Base-by-base conservation (phyloP, 176 grass and related monocot genomes). In the Secale cereale region DNA sequence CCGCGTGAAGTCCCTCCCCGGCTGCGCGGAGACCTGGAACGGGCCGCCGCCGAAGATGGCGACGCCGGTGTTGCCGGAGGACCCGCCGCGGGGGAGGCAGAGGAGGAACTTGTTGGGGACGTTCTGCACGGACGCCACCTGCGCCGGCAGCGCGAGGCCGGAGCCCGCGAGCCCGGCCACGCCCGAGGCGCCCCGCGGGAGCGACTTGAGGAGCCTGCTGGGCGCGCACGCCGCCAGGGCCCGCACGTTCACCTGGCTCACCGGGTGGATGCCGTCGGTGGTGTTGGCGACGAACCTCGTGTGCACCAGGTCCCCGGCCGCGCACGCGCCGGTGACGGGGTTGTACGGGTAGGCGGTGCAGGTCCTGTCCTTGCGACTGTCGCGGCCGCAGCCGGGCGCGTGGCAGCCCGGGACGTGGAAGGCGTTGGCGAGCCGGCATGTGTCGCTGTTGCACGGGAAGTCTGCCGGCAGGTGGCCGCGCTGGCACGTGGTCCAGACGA, bases 221-320 rank as follows among this genome's bases (percentile, higher is more conserved):
- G 86, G 80, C 22, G 89, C 76, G 65, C 89, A 89, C 20, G 86
- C 74, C 6, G 79, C 70, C 1, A 83, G 43, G 20, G 65, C 41
- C 15, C 12, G 39, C n/a, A 85, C 62, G 11, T 46, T 56, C 15
- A 73, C 52, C 36, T 63, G 19, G 46, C 8, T 70, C 33, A 88
- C 17, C 13, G 89, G 83, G 86, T 89, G 83, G n/a, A 26, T 14
- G 50, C 92, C 89, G 59, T 94, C 63, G 62, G 92, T 94, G 89
- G 70, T 59, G 72, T 85, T 75, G 35, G 70, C 66, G 19, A 78
- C 27, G 61, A 91, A 4, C 12, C 76, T n/a, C 17, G 77, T 79
- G 28, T 85, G 69, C 56, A 74, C 76, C 5, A 93, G 32, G 28
- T 36, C 32, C 9, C 22, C 78, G 43, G 78, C 17, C n/a, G 85